phyloP scores from a whole-genome alignment of 129 eudicot genomes.

The Scalesia atractyloides region DNA sequence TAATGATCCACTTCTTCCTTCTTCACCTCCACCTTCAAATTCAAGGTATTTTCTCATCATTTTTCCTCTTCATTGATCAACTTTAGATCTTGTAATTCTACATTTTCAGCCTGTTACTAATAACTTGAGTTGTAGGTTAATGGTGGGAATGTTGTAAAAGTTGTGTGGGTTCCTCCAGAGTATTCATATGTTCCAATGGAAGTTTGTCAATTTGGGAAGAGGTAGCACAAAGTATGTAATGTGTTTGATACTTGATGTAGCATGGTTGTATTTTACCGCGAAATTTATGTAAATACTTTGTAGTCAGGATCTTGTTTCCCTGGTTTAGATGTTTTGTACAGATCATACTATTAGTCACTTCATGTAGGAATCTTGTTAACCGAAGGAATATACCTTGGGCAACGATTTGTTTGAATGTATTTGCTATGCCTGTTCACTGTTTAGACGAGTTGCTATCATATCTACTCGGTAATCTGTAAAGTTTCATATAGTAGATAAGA shows the following conservation, averaged over 20 bases:
- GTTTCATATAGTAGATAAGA: background rate
- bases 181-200: slow-evolving; percentile 70
- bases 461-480: background rate
- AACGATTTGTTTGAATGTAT: no score
- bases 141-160: slow-evolving; percentile 56
- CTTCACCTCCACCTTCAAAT: slow-evolving; percentile 47
- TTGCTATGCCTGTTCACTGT: background rate
- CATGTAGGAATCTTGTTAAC: no score
- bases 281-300: no score
- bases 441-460: background rate
- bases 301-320: no score
- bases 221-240: slow-evolving; percentile 40
- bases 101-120: background rate
- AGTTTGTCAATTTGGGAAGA: slow-evolving; percentile 91
- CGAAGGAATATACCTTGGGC: background rate
- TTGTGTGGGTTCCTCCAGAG: slow-evolving; percentile 77
- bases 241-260: background rate
- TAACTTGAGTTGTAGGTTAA: slow-evolving; percentile 43
- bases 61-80: background rate
- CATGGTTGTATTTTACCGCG: no score
- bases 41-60: slow-evolving; percentile 46
- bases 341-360: no score
- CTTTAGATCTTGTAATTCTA: background rate
- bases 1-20: slow-evolving; percentile 70
- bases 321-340: no score